A percentile compares a stretch with the other conserved stretches of the same genome.
phyloP scores from a whole-genome alignment of 768 basidiomycete species.

The Vishniacozyma victoriae region DNA sequence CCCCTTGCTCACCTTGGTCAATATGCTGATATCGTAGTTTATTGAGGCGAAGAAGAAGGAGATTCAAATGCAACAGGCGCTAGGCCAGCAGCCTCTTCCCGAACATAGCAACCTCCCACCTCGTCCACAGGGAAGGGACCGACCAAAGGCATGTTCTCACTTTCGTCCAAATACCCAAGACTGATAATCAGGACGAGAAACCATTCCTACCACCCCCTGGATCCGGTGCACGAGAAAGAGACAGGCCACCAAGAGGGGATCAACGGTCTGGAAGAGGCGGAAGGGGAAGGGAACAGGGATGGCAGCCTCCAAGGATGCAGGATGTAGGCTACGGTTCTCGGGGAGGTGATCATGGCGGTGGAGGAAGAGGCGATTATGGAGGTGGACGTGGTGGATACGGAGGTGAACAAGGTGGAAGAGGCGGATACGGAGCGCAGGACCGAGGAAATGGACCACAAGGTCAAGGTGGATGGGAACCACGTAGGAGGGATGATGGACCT shows the following conservation, averaged over 20 bases:
- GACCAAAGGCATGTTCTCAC: conserved; percentile 4
- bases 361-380: background rate
- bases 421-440: too few relatives aligned
- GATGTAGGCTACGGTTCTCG: background rate
- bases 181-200: background rate
- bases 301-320: background rate
- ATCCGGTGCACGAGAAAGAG: conserved; percentile 1
- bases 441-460: background rate
- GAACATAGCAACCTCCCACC: conserved; percentile 5
- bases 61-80: conserved; percentile 29
- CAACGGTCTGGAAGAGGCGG: conserved; percentile 12
- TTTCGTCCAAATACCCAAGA: background rate
- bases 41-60: conserved; percentile 46
- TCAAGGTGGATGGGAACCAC: background rate
- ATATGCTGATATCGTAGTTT: conserved; percentile 21
- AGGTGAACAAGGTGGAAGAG: background rate
- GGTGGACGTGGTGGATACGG: background rate
- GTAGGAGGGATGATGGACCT: background rate
- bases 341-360: background rate
- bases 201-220: conserved; percentile 16
- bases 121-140: conserved; percentile 22
- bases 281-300: conserved; percentile 8
- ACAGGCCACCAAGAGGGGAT: background rate
- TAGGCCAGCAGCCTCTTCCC: conserved; percentile 15
- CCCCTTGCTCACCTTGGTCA: background rate